These are phyloP conservation scores for Lenzites betulinus DNA, from an alignment of 768 basidiomycete species.

Conservation along the genomic window DNA sequence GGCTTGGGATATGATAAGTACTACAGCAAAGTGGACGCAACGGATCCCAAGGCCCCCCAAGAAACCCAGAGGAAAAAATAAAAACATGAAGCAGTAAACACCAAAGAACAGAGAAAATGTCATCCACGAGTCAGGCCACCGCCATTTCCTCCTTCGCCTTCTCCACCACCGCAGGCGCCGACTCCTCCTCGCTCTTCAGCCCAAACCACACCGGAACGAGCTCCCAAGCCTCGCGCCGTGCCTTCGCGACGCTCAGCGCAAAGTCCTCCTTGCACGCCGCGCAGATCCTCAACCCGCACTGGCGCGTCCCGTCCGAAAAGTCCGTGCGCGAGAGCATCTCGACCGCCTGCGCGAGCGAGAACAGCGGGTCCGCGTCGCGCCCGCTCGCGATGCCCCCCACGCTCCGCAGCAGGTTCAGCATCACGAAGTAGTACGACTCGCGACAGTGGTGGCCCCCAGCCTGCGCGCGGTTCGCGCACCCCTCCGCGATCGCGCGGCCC, in stretches of 20 bases:
- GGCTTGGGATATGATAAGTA: too few relatives aligned
- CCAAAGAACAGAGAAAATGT: too few relatives aligned
- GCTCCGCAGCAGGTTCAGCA: constrained; percentile 68
- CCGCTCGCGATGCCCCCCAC: constrained; percentile 73
- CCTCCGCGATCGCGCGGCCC: constrained; percentile 46
- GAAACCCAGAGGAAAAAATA: too few relatives aligned
- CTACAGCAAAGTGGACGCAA: too few relatives aligned
- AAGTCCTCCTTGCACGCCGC: constrained; percentile 52
- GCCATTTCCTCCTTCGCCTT: neutral
- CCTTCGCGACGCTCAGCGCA: constrained; percentile 40
- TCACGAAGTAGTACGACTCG: constrained; percentile 77
- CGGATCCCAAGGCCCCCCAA: too few relatives aligned
- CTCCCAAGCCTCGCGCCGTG: constrained; percentile 63
- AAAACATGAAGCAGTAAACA: too few relatives aligned
- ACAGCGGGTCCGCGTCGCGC: constrained; percentile 74
- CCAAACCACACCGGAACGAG: constrained; percentile 68
- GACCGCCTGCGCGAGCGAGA: constrained; percentile 63
- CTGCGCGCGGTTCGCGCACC: constrained; percentile 48
- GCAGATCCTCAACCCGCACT: constrained; percentile 58
- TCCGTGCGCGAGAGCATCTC: constrained; percentile 75
- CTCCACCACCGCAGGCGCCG: neutral
- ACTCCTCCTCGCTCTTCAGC: constrained; percentile 29
- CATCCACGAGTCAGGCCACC: neutral
- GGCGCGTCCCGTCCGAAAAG: constrained; percentile 61
- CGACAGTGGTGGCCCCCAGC: constrained; percentile 47